Evolutionary conservation across 164 flowering plant genomes (phyloP), one percentile per base, ranked within the genome.

Genomic region (Aristolochia contorta): DNA sequence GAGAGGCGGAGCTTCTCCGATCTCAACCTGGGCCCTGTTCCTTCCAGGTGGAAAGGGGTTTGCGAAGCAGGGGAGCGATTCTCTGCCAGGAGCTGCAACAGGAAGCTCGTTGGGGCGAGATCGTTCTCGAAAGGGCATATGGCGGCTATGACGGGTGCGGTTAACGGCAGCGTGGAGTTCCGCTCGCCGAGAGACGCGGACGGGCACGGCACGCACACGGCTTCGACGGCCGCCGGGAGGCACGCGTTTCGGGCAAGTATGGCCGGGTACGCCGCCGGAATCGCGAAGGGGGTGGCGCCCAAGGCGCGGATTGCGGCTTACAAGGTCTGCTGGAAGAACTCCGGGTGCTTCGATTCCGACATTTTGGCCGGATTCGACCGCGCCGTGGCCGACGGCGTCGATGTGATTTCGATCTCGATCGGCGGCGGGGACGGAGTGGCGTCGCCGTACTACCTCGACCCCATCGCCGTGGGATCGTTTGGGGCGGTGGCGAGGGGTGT

Each of bases 131-230:
- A 75, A 53, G 98, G 98, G 0, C 92, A 87, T 18, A 86, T 85
- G 33, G 88, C 94, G 0, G 81, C 79, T 3, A 67, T 8, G 70
- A 63, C 30, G 80, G 77, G 2, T 0, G 71, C 69, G 0, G 64
- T 82, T 22, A 87, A 87, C 30, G 63, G 65, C 4, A 78, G 89
- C 1, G 60, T 75, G 0, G 98, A 93, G 75, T 93, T 78, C 64
- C 72, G 72, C 3, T 93, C 98, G 0, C 89, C 97, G 23, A 65
- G 97, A 55, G 98, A 93, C 21, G 91, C 96, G 1, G 98, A 93
- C 56, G 98, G 98, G 0, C 98, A 93, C 45, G 98, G 98, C 3
- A 89, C 98, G 7, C 98, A 93, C 75, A 93, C 98, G 0, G 98
- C 97, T 0, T 89, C 96, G 0, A 93, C 98, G 0, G 94, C 97